These are phyloP conservation scores for Piper betle DNA, from an alignment of 164 flowering plant species.

Conservation along the genomic window DNA sequence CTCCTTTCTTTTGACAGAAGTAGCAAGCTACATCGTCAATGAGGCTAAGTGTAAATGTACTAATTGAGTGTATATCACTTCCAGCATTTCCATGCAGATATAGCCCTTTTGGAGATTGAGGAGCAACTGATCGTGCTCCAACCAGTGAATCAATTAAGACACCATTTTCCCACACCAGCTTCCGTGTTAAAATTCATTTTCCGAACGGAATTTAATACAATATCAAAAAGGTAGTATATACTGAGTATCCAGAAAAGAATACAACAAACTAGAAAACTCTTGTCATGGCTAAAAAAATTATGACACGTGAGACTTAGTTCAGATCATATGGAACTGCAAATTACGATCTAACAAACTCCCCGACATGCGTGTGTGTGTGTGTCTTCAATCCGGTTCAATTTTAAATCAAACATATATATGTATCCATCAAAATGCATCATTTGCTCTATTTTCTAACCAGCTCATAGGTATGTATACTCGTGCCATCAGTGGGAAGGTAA, in stretches of 20 bases:
- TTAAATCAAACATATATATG: too few relatives aligned
- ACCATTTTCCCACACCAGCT: constrained; percentile 98
- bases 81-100: constrained; percentile 93
- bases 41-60: background rate
- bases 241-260: background rate
- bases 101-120: constrained; percentile 85
- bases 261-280: constrained; percentile 2
- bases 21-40: too few relatives aligned
- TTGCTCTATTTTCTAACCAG: too few relatives aligned
- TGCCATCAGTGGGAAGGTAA: background rate
- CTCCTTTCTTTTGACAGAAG: too few relatives aligned
- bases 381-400: background rate
- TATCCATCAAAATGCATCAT: too few relatives aligned
- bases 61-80: constrained; percentile 45
- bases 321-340: background rate
- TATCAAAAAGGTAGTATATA: background rate
- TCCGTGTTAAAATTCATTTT: constrained; percentile 36
- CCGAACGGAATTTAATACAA: constrained; percentile 29
- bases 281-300: background rate
- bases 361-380: background rate
- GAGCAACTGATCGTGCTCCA: constrained; percentile 74
- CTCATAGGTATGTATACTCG: background rate
- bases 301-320: background rate
- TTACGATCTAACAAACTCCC: background rate
- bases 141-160: constrained; percentile 67